Evolutionary conservation across 73 alveolate species (phyloP), one percentile per base, ranked within the genome.

Genomic region (Effrenium voratum): DNA sequence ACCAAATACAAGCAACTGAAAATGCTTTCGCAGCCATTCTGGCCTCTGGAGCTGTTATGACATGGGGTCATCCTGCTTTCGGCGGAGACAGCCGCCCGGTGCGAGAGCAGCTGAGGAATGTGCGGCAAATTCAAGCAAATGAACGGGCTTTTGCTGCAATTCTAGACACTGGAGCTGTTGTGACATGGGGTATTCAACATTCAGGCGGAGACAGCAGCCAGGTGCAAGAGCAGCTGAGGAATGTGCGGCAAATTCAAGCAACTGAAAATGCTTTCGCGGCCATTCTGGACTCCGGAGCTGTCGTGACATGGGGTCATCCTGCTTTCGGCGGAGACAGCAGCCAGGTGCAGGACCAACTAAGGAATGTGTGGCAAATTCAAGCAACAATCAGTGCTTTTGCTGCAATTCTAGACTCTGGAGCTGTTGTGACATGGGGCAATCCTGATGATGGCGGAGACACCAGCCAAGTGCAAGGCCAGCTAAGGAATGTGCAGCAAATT

Each of bases 391-490:
- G 34, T 70, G 82, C 82, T 70, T 70, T 70, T 70, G 82, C 82
- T 19, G 82, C 82, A 10, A 34, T 70, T 36, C 82, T 70, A 36
- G 82, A 28, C 82, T 44, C n/a, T 30, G 82, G 82, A 70, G 10
- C 49, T 46, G 82, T 70, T 46, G 82, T 70, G 82, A 70, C 82
- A 44, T 70, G 82, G 82, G 82, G 82, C 15, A 46, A 70, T 70
- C 49, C 82, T 34, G 34, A 30, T 44, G 82, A 19, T 19, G 82
- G 82, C 38, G 82, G 82, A 15, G 82, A 5, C 50, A 72, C 49
- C 26, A 36, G 47, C 15, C 30, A 26, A 10, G 82, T 72, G 26
- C 82, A 72, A 32, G 47, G 13, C 15, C 82, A 32, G 82, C 82
- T 72, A 47, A 34, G 15, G 82, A 72, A 72, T 36, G 82, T 72